Base-by-base conservation (phyloP, 768 basidiomycete genomes). In the Pilatotrama ljubarskyi region DNA sequence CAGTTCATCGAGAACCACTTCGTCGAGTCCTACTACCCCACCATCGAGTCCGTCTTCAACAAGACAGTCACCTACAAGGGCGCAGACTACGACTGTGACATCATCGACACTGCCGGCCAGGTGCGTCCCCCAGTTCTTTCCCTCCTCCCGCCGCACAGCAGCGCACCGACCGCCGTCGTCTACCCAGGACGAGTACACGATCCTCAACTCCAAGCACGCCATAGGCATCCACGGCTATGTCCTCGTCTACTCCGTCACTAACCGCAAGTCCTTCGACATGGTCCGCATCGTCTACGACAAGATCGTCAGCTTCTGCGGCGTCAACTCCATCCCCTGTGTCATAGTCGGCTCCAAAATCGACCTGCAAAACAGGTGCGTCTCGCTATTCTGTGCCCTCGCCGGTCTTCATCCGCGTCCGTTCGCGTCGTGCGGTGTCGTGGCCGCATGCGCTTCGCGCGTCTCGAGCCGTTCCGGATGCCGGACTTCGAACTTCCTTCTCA, bases 41-140 rank as follows among this genome's bases (percentile, higher is more conserved):
- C 95, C 51, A 96, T 96, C 70, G 95, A 98, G 75, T 85, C 82
- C 66, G 93, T 90, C 13, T 90, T 88, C 73, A 81, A 86, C 51
- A 97, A 96, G 81, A 87, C 81, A 60, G 86, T 98, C 69, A 83
- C 82, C 58, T 89, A 91, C 78, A 92, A 91, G 56, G 95, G 95
- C 50, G 81, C 88, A 32, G 93, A 95, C 69, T 98, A 95, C 69
- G 89, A 94, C 61, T 95, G 95, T 76, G 94, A 96, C 76, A 95
- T 98, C 77, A 93, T 98, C 68, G 96, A 98, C 74, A 96, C 94
- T 64, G 96, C 96, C 51, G 96, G 96, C 26, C 96, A 98, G 85
- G 95, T 93, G 57, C 64, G 84, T 72, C 40, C 52, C 44, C 36
- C 47, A 18, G 13, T 61, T 18, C 24, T 10, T 48, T 43, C 22